These are phyloP conservation scores for Amphirosellinia nigrospora DNA, from an alignment of 495 filamentous ascomycete species.

Conservation along the genomic window DNA sequence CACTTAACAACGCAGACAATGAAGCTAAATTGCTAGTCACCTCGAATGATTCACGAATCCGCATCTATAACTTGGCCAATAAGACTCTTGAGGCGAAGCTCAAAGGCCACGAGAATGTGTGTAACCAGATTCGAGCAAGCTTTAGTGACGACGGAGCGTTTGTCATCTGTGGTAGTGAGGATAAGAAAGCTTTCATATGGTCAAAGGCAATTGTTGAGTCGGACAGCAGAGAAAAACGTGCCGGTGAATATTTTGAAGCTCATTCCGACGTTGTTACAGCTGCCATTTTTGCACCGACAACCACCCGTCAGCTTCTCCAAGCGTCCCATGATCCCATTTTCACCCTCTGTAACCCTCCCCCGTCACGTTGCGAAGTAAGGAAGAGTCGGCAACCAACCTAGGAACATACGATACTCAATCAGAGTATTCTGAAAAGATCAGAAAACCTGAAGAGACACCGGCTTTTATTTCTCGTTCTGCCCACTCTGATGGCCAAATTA, in stretches of 20 bases:
- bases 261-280: slow-evolving; percentile 88
- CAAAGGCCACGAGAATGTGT: slow-evolving; percentile 91
- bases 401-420: slow-evolving; percentile 44
- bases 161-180: slow-evolving; percentile 93
- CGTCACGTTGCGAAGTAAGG: slow-evolving; percentile 82
- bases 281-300: slow-evolving; percentile 80
- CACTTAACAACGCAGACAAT: slow-evolving; percentile 60
- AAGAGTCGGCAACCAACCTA: slow-evolving; percentile 59
- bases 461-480: slow-evolving; percentile 74
- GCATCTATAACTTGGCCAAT: slow-evolving; percentile 85
- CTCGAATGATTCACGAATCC: slow-evolving; percentile 94
- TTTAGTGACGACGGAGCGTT: slow-evolving; percentile 89
- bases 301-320: slow-evolving; percentile 76
- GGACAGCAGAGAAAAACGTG: slow-evolving; percentile 76
- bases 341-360: slow-evolving; percentile 95
- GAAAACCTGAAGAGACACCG: slow-evolving; percentile 56
- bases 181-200: slow-evolving; percentile 90
- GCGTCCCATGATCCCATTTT: slow-evolving; percentile 90
- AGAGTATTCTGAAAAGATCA: slow-evolving; percentile 41
- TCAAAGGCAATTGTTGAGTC: slow-evolving; percentile 64
- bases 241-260: slow-evolving; percentile 87
- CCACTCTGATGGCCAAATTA: slow-evolving; percentile 87
- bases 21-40: slow-evolving; percentile 89
- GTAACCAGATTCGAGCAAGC: slow-evolving; percentile 85
- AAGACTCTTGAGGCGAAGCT: slow-evolving; percentile 88